Conservation (phyloP, 2,329 filamentous ascomycete species). For the Blastomyces silverae region DNA sequence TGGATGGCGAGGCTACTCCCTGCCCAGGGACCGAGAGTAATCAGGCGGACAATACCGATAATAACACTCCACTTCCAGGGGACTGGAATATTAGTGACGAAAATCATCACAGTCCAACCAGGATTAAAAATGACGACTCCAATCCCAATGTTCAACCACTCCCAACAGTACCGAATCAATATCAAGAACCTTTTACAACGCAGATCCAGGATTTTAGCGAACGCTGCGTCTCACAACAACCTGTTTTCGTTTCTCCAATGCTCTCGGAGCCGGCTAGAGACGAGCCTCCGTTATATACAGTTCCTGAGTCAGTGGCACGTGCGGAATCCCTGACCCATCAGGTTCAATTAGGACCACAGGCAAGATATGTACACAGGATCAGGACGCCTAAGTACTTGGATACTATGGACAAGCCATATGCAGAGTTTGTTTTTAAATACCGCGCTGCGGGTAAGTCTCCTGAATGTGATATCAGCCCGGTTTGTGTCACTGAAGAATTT, state of each 20-base stretch:
- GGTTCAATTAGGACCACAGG: slow-evolving; percentile 28
- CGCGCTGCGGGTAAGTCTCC: slow-evolving; percentile 21
- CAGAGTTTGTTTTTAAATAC: slow-evolving; percentile 33
- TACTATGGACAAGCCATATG: slow-evolving; percentile 29
- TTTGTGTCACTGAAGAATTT: not conserved
- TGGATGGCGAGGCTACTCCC: slow-evolving; percentile 4
- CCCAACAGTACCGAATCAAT: not conserved
- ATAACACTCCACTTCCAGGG: not conserved
- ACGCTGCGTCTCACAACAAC: not conserved
- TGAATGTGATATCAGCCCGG: not conserved
- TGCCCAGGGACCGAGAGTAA: not conserved
- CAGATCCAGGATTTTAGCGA: not conserved
- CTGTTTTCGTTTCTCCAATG: slow-evolving; percentile 17
- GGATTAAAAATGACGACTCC: not conserved
- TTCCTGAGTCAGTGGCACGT: slow-evolving; percentile 20
- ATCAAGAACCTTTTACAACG: not conserved
- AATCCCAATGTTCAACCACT: slow-evolving; percentile 8
- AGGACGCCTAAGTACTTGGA: slow-evolving; percentile 28
- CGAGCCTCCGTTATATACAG: slow-evolving; percentile 23
- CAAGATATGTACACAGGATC: slow-evolving; percentile 28
- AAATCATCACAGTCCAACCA: not conserved
- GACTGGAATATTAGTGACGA: slow-evolving; percentile 11
- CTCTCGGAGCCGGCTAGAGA: slow-evolving; percentile 14
- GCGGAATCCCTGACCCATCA: slow-evolving; percentile 26
- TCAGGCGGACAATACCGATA: not conserved